Percentiles rank a stretch among this genome's conserved stretches.
These are phyloP conservation scores for Vaccinium vitisidaea DNA, from an alignment of 148 eudicot species.

Conservation along the genomic window DNA sequence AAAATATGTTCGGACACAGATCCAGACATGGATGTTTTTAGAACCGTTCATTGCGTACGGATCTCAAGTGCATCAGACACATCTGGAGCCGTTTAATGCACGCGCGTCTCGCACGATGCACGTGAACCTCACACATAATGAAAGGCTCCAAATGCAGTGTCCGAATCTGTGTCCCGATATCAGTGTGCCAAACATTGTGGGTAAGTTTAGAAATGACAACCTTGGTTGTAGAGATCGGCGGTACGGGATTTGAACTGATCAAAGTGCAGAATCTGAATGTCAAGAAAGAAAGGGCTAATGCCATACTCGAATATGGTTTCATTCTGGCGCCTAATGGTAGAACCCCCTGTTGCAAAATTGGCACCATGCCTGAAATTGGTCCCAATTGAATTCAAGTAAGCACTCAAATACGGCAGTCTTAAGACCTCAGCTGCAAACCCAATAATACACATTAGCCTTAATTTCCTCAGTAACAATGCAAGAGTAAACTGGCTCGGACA, in stretches of 20 bases:
- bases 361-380: slow-evolving; percentile 41
- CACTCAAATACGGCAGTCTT: slow-evolving; percentile 40
- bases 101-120: not conserved
- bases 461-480: not conserved
- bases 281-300: slow-evolving; percentile 66
- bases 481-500: too few relatives aligned
- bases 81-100: not conserved
- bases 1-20: too few relatives aligned
- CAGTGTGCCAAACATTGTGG: not conserved
- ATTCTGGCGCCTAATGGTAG: slow-evolving; percentile 54
- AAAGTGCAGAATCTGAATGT: slow-evolving; percentile 56
- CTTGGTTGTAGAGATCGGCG: slow-evolving; percentile 47
- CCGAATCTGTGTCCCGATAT: not conserved
- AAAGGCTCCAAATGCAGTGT: not conserved
- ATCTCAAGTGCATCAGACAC: not conserved
- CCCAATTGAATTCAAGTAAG: slow-evolving; percentile 36
- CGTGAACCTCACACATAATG: not conserved
- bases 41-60: not conserved
- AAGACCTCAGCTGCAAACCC: slow-evolving; percentile 36
- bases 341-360: slow-evolving; percentile 42
- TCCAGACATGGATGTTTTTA: not conserved
- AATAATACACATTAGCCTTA: not conserved
- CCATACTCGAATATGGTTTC: slow-evolving; percentile 55
- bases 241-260: slow-evolving; percentile 64
- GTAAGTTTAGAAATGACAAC: slow-evolving; percentile 14